Evolutionary conservation across 2,329 filamentous ascomycete species (phyloP).

Genomic region (Pseudogymnoascus sp.): DNA sequence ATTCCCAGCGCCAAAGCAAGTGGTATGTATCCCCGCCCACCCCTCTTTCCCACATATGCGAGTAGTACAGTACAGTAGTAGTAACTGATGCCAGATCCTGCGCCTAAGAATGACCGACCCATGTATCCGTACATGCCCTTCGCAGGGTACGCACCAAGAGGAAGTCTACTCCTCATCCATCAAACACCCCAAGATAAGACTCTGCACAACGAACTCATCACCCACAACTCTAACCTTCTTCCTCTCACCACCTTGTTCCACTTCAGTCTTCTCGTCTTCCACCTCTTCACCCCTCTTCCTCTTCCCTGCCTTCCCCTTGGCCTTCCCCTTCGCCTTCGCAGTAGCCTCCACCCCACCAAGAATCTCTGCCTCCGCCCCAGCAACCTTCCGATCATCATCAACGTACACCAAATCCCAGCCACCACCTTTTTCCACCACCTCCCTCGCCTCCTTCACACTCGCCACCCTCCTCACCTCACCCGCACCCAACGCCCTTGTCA

Average conservation of each 20-base stretch:
- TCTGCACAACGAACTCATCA: constrained; percentile 87
- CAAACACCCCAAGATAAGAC: constrained; percentile 66
- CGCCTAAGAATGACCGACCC: not conserved
- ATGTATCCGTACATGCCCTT: not conserved
- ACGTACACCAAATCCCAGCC: constrained; percentile 75
- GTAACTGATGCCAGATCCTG: not conserved
- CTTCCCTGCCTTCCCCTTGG: constrained; percentile 34
- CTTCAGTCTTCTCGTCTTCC: constrained; percentile 19
- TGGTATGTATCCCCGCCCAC: not conserved
- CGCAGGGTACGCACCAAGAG: not conserved
- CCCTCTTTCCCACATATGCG: not conserved
- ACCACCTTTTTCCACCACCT: constrained; percentile 39
- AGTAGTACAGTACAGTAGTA: not conserved
- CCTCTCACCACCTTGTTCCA: constrained; percentile 32
- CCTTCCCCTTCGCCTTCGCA: constrained; percentile 23
- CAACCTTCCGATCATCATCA: constrained; percentile 43
- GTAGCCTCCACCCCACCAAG: constrained; percentile 19
- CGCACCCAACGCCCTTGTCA: constrained; percentile 72
- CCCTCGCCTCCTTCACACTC: constrained; percentile 58
- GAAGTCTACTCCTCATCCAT: not conserved
- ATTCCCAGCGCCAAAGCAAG: constrained; percentile 4
- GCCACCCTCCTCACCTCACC: constrained; percentile 56
- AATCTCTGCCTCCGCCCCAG: constrained; percentile 38
- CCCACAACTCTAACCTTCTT: constrained; percentile 61
- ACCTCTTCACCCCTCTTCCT: constrained; percentile 34